phyloP scores from a whole-genome alignment of 1,139 yeast genomes.

The Geotrichum australiense region DNA sequence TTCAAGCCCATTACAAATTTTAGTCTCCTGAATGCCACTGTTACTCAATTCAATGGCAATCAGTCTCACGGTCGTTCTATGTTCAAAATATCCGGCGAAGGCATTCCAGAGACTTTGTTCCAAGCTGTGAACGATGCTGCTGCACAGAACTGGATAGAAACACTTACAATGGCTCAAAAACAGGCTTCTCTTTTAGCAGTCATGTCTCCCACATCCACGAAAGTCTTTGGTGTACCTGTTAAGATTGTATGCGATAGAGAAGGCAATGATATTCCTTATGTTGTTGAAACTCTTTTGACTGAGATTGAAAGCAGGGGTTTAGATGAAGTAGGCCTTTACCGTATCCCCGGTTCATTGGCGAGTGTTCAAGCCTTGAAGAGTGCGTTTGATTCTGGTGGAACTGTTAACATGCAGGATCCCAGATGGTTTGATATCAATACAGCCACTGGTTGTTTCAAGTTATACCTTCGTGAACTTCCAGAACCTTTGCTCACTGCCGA shows the following conservation, averaged over 20 bases:
- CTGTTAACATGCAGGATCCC: conserved; percentile 57
- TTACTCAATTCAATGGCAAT: conserved; percentile 20
- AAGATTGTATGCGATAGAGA: conserved; percentile 70
- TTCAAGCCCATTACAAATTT: conserved; percentile 54
- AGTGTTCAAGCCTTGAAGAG: conserved; percentile 64
- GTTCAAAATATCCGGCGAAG: conserved; percentile 58
- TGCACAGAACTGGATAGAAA: conserved; percentile 67
- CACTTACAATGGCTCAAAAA: conserved; percentile 38
- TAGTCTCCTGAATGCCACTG: conserved; percentile 43
- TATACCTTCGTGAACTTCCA: conserved; percentile 80
- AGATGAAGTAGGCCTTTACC: conserved; percentile 85
- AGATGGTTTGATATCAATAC: conserved; percentile 80
- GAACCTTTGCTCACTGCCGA: conserved; percentile 70
- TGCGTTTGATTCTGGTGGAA: conserved; percentile 68
- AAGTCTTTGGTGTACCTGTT: conserved; percentile 88
- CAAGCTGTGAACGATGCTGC: conserved; percentile 64
- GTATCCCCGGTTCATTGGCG: conserved; percentile 84
- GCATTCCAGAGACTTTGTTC: conserved; percentile 47
- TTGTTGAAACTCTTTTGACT: conserved; percentile 56
- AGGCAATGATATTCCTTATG: conserved; percentile 51
- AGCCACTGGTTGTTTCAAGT: conserved; percentile 82
- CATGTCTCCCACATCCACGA: conserved; percentile 29
- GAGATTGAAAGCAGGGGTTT: conserved; percentile 80
- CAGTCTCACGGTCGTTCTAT: conserved; percentile 31
- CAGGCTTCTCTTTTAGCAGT: conserved; percentile 36